phyloP scores from a whole-genome alignment of 192 early-diverging fungal genomes.

The Podila horticola region DNA sequence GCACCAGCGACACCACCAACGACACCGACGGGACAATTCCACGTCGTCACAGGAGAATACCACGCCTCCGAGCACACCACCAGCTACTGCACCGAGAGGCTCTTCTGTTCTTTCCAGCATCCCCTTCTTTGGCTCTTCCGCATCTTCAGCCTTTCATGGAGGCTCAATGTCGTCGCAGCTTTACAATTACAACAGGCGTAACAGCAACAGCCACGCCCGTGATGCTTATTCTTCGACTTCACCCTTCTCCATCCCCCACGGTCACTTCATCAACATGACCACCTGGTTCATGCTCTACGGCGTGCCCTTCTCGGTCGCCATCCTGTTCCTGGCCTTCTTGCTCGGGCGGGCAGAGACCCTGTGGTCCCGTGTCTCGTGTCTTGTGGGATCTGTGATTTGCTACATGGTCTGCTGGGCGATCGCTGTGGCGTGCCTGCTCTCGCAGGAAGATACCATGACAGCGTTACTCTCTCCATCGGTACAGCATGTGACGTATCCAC shows the following conservation, averaged over 20 bases:
- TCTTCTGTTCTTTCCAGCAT: not conserved
- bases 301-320: constrained; percentile 22
- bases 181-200: not conserved
- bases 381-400: constrained; percentile 22
- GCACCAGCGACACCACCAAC: constrained; percentile 30
- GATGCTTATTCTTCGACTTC: not conserved
- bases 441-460: constrained; percentile 33
- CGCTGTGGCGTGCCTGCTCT: constrained; percentile 16
- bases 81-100: not conserved
- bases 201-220: not conserved
- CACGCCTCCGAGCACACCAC: not conserved
- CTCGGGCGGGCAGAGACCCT: constrained; percentile 15
- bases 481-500: not conserved
- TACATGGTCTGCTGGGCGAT: constrained; percentile 41
- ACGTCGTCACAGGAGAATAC: not conserved
- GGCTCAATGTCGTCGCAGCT: not conserved
- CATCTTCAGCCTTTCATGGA: not conserved
- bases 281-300: constrained; percentile 32
- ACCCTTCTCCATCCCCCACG: constrained; percentile 22
- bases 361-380: constrained; percentile 26
- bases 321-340: constrained; percentile 25
- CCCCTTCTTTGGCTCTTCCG: not conserved
- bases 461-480: not conserved
- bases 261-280: constrained; percentile 24
- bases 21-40: not conserved